Conservation (phyloP, 2,329 filamentous ascomycete species). For the Metarhizium anisopliae region DNA sequence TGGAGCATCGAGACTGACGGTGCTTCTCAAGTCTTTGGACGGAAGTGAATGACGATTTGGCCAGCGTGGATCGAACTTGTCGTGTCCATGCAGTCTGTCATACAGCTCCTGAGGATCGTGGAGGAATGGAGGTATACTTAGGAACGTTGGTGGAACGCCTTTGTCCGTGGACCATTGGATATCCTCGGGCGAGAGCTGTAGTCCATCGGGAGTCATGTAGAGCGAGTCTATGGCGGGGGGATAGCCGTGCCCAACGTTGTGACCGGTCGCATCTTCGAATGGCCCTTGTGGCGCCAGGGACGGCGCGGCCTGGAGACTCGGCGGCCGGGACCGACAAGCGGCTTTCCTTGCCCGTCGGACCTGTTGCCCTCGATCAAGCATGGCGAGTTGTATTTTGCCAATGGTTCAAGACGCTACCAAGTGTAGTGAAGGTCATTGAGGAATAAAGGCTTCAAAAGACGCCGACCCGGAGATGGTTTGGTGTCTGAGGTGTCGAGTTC, state of each 20-base stretch:
- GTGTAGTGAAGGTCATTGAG: too few species aligned
- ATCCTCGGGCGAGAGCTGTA: background rate
- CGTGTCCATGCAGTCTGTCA: too few species aligned
- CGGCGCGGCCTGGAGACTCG: background rate
- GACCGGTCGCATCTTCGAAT: background rate
- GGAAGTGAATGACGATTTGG: background rate
- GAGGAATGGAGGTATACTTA: too few species aligned
- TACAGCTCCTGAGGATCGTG: too few species aligned
- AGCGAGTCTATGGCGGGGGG: background rate
- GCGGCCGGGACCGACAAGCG: background rate
- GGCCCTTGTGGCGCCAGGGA: background rate
- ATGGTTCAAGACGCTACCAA: too few species aligned
- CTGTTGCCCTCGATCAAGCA: too few species aligned
- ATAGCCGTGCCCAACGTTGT: background rate
- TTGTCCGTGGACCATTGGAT: background rate
- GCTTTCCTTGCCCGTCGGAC: too few species aligned
- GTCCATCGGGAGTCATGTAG: background rate
- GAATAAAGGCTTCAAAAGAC: too few species aligned
- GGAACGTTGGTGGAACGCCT: background rate
- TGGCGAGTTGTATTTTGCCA: too few species aligned
- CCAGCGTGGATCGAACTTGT: background rate
- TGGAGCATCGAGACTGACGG: conserved; percentile 15
- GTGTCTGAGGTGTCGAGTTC: too few species aligned
- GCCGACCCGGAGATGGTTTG: too few species aligned
- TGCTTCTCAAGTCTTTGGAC: conserved; percentile 13